Evolutionary conservation across 768 basidiomycete species (phyloP), one percentile per base, ranked within the genome.

Genomic region (Collybia nuda): DNA sequence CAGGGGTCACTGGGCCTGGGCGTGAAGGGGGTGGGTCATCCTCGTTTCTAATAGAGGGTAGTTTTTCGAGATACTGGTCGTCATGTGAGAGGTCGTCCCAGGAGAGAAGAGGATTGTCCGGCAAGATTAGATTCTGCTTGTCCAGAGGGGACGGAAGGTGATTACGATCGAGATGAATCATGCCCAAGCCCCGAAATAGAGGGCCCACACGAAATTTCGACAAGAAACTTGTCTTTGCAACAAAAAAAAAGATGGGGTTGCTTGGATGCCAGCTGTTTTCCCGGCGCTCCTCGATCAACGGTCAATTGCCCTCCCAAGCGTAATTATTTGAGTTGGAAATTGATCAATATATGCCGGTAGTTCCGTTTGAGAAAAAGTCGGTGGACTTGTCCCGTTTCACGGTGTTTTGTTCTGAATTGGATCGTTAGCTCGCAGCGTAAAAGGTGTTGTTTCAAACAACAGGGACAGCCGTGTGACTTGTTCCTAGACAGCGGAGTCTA

Each of bases 81-180:
- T 36, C 32, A 24, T 51, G 50, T 18, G 48, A 17, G 26, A 23
- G 47, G 24, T 29, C 7, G 11, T 14, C 40, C 59, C 56, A 57
- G 7, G 55, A 48, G 24, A 54, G 45, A 44, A 58, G 52, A 43
- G 59, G 53, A 49, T 53, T 50, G 26, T 52, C 32, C 14, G 7
- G 32, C 14, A 32, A 32, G 7, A 32, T 11, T 32, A 32, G 14
- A 54, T 35, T 56, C 51, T 19, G 52, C 43, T 45, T 54, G 50
- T 42, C 37, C 36, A 67, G 67, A 57, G 72, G 53, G 41, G 62
- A 56, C 28, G 64, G 63, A 58, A 69, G 68, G 62, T 68, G 73
- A 67, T 74, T 75, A 58, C 68, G 77, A 78, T 79, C 78, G 69
- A 79, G 70, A 68, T 76, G 74, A 68, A 79, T 76, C 78, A 79